These are phyloP conservation scores for Trichophyton simii DNA, from an alignment of 2,329 filamentous ascomycete species.

Conservation along the genomic window DNA sequence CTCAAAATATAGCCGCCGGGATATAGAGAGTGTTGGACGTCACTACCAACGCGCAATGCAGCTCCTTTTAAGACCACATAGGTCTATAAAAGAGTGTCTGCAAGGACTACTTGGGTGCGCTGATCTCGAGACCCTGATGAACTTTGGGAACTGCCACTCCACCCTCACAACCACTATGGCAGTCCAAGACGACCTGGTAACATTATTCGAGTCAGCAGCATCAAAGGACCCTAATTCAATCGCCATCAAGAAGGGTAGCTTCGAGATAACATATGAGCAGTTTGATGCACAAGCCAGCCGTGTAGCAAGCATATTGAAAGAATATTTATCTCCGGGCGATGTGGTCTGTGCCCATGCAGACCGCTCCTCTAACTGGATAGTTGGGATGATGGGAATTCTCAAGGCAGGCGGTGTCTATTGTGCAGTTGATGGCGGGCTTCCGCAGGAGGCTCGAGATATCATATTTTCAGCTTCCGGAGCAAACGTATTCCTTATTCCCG, in stretches of 20 bases:
- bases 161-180: not conserved
- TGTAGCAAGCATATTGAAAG: not conserved
- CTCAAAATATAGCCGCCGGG: not conserved
- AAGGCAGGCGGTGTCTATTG: not conserved
- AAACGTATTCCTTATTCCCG: not conserved
- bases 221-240: not conserved
- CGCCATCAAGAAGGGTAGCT: not conserved
- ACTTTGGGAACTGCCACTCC: not conserved
- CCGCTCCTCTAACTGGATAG: not conserved
- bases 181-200: not conserved
- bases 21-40: not conserved
- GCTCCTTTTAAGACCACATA: not conserved
- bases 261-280: not conserved
- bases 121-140: not conserved
- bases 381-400: not conserved
- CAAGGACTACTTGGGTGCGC: not conserved
- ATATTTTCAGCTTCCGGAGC: not conserved
- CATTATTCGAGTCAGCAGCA: not conserved
- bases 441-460: not conserved
- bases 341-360: slow-evolving; percentile 2
- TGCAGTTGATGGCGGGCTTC: not conserved
- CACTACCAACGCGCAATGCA: not conserved
- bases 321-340: not conserved
- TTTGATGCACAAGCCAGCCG: not conserved
- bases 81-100: not conserved